These are phyloP conservation scores for Rhizopus sp. DNA, from an alignment of 371 early-diverging fungal genomes.

Conservation along the genomic window DNA sequence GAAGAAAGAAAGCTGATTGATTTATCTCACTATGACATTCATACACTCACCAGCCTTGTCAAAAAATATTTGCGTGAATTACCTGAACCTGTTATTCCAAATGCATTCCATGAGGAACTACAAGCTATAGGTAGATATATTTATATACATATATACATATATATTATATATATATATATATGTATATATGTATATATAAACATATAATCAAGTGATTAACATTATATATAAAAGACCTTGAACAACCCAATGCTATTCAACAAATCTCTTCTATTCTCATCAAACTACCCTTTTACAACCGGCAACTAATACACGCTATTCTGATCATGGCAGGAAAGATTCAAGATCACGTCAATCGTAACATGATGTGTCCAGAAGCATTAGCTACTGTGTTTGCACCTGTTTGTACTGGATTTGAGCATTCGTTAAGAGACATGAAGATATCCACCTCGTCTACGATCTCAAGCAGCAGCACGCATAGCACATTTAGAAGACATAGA, in stretches of 20 bases:
- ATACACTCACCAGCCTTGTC: conserved; percentile 45
- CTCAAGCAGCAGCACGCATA: conserved; percentile 3
- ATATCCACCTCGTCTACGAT: neutral
- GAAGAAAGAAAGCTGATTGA: conserved; percentile 36
- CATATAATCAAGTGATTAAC: neutral
- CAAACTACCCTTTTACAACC: conserved; percentile 36
- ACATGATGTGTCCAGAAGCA: conserved; percentile 50
- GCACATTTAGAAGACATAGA: conserved; percentile 10
- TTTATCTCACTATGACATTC: conserved; percentile 38
- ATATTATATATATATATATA: no score
- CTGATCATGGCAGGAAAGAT: conserved; percentile 28
- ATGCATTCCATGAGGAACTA: conserved; percentile 34
- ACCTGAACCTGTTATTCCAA: conserved; percentile 48
- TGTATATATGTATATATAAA: no score
- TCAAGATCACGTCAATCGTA: conserved; percentile 27
- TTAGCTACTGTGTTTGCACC: conserved; percentile 51
- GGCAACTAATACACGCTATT: conserved; percentile 40
- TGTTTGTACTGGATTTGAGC: conserved; percentile 45
- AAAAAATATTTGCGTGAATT: conserved; percentile 47
- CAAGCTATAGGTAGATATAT: conserved; percentile 18
- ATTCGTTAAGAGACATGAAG: conserved; percentile 21
- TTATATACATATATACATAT: neutral
- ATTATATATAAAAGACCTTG: conserved; percentile 2
- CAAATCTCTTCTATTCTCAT: conserved; percentile 25
- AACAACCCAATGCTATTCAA: conserved; percentile 5